Conservation (phyloP, 2,329 filamentous ascomycete species). For the Aspergillus felis region DNA sequence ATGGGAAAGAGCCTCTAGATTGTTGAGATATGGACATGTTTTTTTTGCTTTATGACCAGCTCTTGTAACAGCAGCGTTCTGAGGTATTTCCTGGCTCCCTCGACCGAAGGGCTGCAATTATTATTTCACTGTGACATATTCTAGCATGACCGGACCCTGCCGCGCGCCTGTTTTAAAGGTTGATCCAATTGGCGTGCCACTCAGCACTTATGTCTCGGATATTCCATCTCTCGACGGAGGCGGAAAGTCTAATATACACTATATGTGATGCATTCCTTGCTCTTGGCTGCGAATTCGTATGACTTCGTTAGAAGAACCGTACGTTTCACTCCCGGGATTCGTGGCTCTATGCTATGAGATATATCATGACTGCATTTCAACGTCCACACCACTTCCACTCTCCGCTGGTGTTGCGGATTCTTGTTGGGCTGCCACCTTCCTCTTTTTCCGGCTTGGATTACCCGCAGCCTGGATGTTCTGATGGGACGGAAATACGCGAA, state of each 20-base stretch:
- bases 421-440: constrained; percentile 50
- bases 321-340: neutral
- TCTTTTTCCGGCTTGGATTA: constrained; percentile 61
- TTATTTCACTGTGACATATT: neutral
- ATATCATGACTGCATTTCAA: constrained; percentile 27
- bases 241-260: neutral
- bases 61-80: neutral
- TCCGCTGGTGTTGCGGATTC: constrained; percentile 18
- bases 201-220: neutral
- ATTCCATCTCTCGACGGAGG: neutral
- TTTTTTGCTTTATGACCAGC: constrained; percentile 9
- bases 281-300: neutral
- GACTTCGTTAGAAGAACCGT: neutral
- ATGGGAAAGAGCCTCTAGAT: constrained; percentile 86
- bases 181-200: neutral
- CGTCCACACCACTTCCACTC: constrained; percentile 21
- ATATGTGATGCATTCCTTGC: no score
- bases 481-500: constrained; percentile 73
- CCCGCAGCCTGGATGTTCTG: constrained; percentile 80
- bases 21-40: constrained; percentile 17
- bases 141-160: neutral
- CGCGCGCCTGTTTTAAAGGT: neutral
- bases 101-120: neutral
- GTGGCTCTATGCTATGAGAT: neutral
- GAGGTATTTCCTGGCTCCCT: neutral